A percentile compares a stretch with the other conserved stretches of the same genome.
Conservation (phyloP, 2,329 filamentous ascomycete species). For the Alternaria hordeiaustralica region DNA sequence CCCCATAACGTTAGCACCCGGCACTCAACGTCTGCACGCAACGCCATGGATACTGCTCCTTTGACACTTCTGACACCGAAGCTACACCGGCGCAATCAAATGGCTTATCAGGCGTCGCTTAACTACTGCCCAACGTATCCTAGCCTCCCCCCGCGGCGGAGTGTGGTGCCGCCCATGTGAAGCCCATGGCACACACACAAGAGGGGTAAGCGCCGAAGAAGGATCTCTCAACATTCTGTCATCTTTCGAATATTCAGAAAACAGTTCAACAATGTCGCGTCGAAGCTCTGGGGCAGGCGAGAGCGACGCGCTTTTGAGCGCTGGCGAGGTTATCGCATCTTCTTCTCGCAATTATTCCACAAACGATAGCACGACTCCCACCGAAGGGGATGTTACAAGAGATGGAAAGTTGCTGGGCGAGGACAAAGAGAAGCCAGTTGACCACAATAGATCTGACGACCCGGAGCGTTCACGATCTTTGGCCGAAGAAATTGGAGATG, state of each 20-base stretch:
- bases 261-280: slow-evolving; percentile 5
- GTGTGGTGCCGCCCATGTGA: neutral
- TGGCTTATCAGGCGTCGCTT: slow-evolving; percentile 15
- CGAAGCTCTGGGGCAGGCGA: slow-evolving; percentile 1
- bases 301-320: slow-evolving; percentile 8
- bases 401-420: neutral
- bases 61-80: slow-evolving; percentile 5
- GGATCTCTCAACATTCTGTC: neutral
- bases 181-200: slow-evolving; percentile 4
- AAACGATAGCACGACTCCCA: neutral
- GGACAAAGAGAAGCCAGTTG: slow-evolving; percentile 1
- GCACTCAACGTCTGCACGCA: slow-evolving; percentile 10
- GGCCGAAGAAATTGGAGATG: slow-evolving; percentile 16
- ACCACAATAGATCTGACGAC: neutral
- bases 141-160: slow-evolving; percentile 6
- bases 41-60: slow-evolving; percentile 7
- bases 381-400: neutral
- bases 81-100: slow-evolving; percentile 6
- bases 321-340: slow-evolving; percentile 3
- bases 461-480: slow-evolving; percentile 2
- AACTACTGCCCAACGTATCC: slow-evolving; percentile 8
- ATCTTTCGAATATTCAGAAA: neutral
- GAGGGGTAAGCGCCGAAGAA: slow-evolving; percentile 6
- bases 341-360: slow-evolving; percentile 16
- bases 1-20: slow-evolving; percentile 9